Percentiles rank a stretch among this genome's conserved stretches.
Evolutionary conservation across 495 filamentous ascomycete species (phyloP).

Genomic region (Podospora anserina): DNA sequence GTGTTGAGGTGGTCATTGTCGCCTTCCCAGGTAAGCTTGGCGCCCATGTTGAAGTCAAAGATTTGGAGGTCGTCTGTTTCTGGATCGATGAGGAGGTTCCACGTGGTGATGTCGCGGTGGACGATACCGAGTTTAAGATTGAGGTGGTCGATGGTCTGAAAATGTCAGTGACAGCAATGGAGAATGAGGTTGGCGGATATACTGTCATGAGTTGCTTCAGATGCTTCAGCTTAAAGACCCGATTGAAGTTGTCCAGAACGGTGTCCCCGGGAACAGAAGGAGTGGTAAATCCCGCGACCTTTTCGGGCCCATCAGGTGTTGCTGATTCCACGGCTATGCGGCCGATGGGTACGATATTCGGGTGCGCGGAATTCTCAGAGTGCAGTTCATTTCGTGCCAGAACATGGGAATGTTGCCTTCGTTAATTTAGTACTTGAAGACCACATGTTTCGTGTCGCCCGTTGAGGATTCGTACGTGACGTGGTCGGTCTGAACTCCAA

Average conservation of each 20-base stretch:
- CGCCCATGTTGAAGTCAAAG: constrained; percentile 16
- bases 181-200: background rate
- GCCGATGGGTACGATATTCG: constrained; percentile 37
- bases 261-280: constrained; percentile 15
- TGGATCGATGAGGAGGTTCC: constrained; percentile 19
- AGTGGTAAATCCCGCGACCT: constrained; percentile 19
- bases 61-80: constrained; percentile 10
- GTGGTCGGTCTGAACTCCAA: constrained; percentile 14
- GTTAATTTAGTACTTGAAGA: constrained; percentile 21
- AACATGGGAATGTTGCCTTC: constrained; percentile 14
- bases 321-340: constrained; percentile 33
- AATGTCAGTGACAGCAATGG: background rate
- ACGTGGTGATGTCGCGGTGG: constrained; percentile 10
- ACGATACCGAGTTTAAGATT: constrained; percentile 16
- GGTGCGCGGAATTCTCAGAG: constrained; percentile 34
- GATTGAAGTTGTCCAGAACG: constrained; percentile 5
- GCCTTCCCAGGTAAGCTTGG: constrained; percentile 15
- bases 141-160: constrained; percentile 19
- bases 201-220: constrained; percentile 13
- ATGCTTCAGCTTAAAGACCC: constrained; percentile 17
- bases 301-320: background rate
- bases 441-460: constrained; percentile 12
- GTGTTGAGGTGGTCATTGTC: background rate
- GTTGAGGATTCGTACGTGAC: constrained; percentile 5
- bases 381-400: constrained; percentile 39